Conservation (phyloP, 176 grass and related monocot species). For the Lolium perenne region DNA sequence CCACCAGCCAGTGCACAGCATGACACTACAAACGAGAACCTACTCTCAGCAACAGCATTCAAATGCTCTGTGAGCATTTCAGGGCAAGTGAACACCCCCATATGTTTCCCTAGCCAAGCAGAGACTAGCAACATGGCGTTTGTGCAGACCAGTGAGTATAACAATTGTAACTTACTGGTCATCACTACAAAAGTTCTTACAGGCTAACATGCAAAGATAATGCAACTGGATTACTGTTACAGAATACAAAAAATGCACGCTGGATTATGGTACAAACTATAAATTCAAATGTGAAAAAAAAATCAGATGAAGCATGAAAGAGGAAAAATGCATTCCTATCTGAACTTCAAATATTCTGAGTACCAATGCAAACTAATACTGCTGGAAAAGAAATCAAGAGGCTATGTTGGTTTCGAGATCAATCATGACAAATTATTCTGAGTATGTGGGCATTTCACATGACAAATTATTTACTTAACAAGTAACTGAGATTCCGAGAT, state of each 20-base stretch:
- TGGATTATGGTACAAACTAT: neutral
- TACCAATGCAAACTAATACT: neutral
- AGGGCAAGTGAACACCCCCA: neutral
- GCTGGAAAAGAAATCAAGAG: neutral
- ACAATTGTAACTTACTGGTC: neutral
- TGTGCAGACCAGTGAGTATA: neutral
- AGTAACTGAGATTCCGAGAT: slow-evolving; percentile 1
- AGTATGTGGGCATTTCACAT: slow-evolving; percentile 21
- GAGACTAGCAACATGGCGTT: neutral
- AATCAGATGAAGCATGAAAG: neutral
- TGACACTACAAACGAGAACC: neutral
- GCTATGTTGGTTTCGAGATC: neutral
- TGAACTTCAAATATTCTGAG: neutral
- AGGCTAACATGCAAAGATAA: neutral
- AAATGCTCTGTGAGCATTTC: neutral
- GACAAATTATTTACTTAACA: neutral
- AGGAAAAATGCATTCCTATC: neutral
- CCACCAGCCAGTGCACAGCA: neutral
- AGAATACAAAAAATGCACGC: neutral
- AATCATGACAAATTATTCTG: no score
- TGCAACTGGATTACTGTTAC: neutral
- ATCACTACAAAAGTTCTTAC: neutral
- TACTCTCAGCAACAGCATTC: neutral
- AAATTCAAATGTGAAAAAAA: neutral
- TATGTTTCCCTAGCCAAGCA: neutral